A percentile compares a stretch with the other conserved stretches of the same genome.
Evolutionary conservation across 1,284 basidiomycete genomes (phyloP).

Genomic region (Caloboletus inedulis): DNA sequence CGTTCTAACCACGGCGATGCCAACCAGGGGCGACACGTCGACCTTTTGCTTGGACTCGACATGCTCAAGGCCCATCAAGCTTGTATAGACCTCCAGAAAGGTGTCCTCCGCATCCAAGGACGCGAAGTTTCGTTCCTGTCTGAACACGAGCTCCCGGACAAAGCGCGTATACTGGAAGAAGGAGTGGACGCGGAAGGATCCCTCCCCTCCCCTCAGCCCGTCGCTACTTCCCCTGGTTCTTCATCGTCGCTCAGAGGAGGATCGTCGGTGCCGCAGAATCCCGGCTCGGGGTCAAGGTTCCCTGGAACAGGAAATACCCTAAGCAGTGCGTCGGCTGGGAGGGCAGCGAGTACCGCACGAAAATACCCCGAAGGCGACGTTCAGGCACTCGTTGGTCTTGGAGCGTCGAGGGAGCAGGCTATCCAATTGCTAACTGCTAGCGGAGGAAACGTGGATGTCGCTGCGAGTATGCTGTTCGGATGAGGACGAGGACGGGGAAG

Average conservation of each 20-base stretch:
- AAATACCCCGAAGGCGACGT: constrained; percentile 54
- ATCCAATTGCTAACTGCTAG: constrained; percentile 75
- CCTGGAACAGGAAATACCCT: constrained; percentile 61
- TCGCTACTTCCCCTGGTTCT: constrained; percentile 7
- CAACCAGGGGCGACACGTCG: constrained; percentile 78
- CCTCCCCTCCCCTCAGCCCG: constrained; percentile 14
- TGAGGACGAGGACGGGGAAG: constrained; percentile 1
- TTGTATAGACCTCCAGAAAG: constrained; percentile 88
- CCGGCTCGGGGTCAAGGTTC: constrained; percentile 38
- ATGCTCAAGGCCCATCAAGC: constrained; percentile 99
- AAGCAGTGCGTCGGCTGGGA: constrained; percentile 33
- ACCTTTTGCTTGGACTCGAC: constrained; percentile 93
- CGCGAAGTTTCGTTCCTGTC: constrained; percentile 85
- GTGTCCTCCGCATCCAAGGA: constrained; percentile 84
- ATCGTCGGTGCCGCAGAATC: constrained; percentile 7
- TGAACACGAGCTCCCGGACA: constrained; percentile 93
- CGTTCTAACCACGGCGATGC: background rate
- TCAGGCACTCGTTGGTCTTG: constrained; percentile 64
- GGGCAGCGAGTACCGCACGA: constrained; percentile 14
- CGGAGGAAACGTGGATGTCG: constrained; percentile 84
- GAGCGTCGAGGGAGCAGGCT: constrained; percentile 73
- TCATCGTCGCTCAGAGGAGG: constrained; percentile 13
- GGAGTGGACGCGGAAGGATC: constrained; percentile 24
- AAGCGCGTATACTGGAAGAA: constrained; percentile 51
- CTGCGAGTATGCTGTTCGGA: constrained; percentile 83